phyloP scores from a whole-genome alignment of 2,329 filamentous ascomycete genomes.

The Aspergillus ustus region DNA sequence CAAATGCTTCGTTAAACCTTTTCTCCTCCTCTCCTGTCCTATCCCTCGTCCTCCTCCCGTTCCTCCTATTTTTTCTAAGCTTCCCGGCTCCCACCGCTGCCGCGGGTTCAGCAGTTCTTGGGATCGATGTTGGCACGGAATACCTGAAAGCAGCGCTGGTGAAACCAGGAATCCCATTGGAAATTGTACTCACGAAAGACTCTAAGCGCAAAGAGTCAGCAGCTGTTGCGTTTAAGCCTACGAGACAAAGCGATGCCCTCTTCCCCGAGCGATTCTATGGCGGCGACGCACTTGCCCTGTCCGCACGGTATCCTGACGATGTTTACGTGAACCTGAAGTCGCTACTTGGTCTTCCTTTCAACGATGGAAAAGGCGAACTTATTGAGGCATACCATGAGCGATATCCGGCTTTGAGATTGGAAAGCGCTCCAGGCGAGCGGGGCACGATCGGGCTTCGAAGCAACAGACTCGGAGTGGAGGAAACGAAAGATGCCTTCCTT shows the following conservation, averaged over 20 bases:
- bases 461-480: constrained; percentile 66
- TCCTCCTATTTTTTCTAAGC: constrained; percentile 58
- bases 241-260: constrained; percentile 64
- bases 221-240: constrained; percentile 90
- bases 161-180: constrained; percentile 94
- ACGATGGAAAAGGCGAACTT: constrained; percentile 49
- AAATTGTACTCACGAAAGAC: constrained; percentile 97
- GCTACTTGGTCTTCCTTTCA: constrained; percentile 73
- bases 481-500: constrained; percentile 66
- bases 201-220: constrained; percentile 94
- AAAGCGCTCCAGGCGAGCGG: constrained; percentile 55
- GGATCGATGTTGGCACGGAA: constrained; percentile 92
- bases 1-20: constrained; percentile 22
- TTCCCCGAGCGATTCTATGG: constrained; percentile 93
- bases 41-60: constrained; percentile 53
- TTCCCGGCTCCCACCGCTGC: constrained; percentile 62
- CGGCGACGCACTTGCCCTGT: constrained; percentile 84
- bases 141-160: constrained; percentile 96
- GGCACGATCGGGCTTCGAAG: constrained; percentile 84
- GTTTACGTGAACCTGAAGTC: constrained; percentile 94
- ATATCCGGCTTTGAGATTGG: constrained; percentile 78
- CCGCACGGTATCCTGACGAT: constrained; percentile 86
- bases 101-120: constrained; percentile 77
- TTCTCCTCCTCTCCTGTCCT: constrained; percentile 39
- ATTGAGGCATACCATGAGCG: constrained; percentile 73